These are phyloP conservation scores for Hanseniaspora lachancei DNA, from an alignment of 805 yeast genomes.

Conservation along the genomic window DNA sequence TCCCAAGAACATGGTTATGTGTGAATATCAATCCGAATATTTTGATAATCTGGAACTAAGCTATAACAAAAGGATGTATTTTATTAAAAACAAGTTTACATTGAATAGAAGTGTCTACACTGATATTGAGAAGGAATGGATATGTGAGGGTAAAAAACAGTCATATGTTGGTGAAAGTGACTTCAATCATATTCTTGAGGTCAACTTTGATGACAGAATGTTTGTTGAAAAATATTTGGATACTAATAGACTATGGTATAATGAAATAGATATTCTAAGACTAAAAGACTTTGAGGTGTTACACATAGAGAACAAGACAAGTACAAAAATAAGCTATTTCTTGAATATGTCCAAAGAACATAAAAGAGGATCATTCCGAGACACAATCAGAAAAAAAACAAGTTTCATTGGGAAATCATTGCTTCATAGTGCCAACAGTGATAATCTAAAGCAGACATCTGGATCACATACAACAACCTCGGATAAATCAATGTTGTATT, in stretches of 20 bases:
- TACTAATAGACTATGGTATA: neutral
- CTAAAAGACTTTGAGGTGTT: neutral
- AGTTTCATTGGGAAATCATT: neutral
- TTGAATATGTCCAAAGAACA: neutral
- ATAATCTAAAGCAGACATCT: neutral
- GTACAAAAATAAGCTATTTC: neutral
- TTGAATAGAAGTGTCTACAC: neutral
- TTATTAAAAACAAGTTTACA: neutral
- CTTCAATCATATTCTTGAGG: neutral
- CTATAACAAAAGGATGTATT: neutral
- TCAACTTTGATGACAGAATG: neutral
- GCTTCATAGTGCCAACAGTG: neutral
- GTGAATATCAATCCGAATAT: neutral
- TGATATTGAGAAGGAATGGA: neutral
- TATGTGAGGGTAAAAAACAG: neutral
- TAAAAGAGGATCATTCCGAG: neutral
- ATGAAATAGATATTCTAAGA: neutral
- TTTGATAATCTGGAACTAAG: neutral
- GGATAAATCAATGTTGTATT: conserved; percentile 2
- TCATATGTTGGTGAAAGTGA: neutral
- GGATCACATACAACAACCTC: neutral
- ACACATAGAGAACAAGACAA: neutral
- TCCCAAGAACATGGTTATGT: neutral
- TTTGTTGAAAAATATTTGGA: neutral
- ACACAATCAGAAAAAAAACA: neutral